Evolutionary conservation across 2,329 filamentous ascomycete genomes (phyloP).

Genomic region (Sarocladiaceae sp.): DNA sequence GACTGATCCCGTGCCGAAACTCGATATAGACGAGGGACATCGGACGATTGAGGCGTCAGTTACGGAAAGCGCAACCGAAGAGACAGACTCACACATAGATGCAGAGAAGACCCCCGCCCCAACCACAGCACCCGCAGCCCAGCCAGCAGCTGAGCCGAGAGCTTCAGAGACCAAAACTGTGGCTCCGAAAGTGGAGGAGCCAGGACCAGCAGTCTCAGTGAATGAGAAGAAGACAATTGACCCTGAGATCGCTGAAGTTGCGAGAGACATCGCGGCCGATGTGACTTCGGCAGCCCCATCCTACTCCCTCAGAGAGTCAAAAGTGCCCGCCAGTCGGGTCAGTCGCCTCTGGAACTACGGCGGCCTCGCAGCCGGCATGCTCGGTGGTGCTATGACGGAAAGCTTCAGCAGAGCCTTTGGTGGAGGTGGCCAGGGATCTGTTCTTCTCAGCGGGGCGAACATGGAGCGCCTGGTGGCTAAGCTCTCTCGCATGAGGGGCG

Average conservation of each 20-base stretch:
- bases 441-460: constrained; percentile 82
- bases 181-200: constrained; percentile 2
- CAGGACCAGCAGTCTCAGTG: neutral
- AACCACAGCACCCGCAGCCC: neutral
- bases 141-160: neutral
- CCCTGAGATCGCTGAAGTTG: constrained; percentile 16
- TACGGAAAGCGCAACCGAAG: neutral
- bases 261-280: constrained; percentile 19
- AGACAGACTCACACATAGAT: neutral
- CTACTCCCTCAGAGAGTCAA: constrained; percentile 79
- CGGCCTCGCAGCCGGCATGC: constrained; percentile 89
- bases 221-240: constrained; percentile 11
- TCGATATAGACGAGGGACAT: neutral
- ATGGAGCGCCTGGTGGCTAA: constrained; percentile 91
- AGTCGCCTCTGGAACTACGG: constrained; percentile 92
- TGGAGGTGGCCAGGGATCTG: constrained; percentile 59
- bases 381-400: constrained; percentile 85
- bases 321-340: constrained; percentile 80
- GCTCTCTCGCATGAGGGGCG: constrained; percentile 91
- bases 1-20: constrained; percentile 3
- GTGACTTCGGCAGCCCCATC: constrained; percentile 17
- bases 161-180: neutral
- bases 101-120: neutral
- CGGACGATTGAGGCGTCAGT: constrained; percentile 4
- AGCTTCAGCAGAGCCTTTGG: constrained; percentile 74